phyloP scores from a whole-genome alignment of 306 rosid genomes.

The Comarum palustre region DNA sequence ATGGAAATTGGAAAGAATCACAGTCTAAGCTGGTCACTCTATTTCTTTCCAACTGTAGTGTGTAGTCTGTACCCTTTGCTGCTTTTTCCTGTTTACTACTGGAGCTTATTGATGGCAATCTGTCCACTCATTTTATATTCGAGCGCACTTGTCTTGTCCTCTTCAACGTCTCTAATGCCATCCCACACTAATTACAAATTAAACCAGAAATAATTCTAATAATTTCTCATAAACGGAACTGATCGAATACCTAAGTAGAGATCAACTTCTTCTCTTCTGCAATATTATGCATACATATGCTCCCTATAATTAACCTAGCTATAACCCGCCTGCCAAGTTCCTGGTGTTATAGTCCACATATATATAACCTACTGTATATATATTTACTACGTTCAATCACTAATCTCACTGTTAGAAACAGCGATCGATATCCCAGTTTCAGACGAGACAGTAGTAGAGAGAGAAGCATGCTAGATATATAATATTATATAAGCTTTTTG shows the following conservation, averaged over 20 bases:
- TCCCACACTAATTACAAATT: no score
- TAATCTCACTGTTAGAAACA: neutral
- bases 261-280: no score
- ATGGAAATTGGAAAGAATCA: constrained; percentile 33
- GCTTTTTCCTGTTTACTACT: constrained; percentile 22
- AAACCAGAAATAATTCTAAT: no score
- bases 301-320: no score
- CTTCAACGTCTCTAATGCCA: neutral
- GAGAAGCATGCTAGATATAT: neutral
- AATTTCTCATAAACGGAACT: no score
- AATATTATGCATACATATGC: no score
- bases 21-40: constrained; percentile 7
- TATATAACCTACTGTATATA: no score
- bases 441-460: neutral
- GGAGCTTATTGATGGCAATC: constrained; percentile 50
- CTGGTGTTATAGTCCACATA: no score
- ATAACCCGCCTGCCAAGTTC: no score
- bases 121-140: constrained; percentile 64
- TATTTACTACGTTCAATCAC: neutral
- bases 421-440: neutral
- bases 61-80: constrained; percentile 13
- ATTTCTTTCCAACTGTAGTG: neutral
- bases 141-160: constrained; percentile 39
- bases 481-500: neutral
- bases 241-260: no score